Conservation (phyloP, 768 basidiomycete species). For the Tulasnella sp. region DNA sequence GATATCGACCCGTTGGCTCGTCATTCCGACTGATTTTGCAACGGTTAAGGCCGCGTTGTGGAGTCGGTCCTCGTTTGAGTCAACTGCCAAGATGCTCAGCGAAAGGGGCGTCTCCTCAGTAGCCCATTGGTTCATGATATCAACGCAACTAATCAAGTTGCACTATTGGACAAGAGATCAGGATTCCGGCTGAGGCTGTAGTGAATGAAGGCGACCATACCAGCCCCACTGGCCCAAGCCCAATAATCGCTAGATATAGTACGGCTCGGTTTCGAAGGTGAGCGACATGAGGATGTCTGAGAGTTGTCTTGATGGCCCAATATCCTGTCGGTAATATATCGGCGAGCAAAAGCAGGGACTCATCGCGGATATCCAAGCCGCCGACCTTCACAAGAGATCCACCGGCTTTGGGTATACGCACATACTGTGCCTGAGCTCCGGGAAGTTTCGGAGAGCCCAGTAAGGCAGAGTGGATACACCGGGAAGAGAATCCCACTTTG, state of each 20-base stretch:
- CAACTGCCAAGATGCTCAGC: conserved; percentile 46
- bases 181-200: not conserved
- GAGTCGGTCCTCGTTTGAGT: conserved; percentile 44
- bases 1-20: not conserved
- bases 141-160: not conserved
- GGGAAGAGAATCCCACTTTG: conserved; percentile 56
- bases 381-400: conserved; percentile 49
- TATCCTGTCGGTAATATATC: conserved; percentile 74
- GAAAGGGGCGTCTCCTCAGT: conserved; percentile 24
- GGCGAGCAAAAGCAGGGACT: conserved; percentile 55
- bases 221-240: conserved; percentile 68
- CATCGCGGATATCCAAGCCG: conserved; percentile 35
- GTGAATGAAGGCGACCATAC: conserved; percentile 26
- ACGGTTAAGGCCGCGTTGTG: conserved; percentile 30
- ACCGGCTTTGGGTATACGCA: conserved; percentile 67
- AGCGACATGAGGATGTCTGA: conserved; percentile 55
- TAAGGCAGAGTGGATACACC: conserved; percentile 47
- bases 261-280: conserved; percentile 1
- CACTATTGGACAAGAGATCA: not conserved
- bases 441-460: conserved; percentile 56
- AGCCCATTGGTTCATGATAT: not conserved
- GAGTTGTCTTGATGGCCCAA: conserved; percentile 58
- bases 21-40: not conserved
- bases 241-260: conserved; percentile 56
- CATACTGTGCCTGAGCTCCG: conserved; percentile 69